Conservation (phyloP, 768 basidiomycete species). For the Trametopsis cervina region DNA sequence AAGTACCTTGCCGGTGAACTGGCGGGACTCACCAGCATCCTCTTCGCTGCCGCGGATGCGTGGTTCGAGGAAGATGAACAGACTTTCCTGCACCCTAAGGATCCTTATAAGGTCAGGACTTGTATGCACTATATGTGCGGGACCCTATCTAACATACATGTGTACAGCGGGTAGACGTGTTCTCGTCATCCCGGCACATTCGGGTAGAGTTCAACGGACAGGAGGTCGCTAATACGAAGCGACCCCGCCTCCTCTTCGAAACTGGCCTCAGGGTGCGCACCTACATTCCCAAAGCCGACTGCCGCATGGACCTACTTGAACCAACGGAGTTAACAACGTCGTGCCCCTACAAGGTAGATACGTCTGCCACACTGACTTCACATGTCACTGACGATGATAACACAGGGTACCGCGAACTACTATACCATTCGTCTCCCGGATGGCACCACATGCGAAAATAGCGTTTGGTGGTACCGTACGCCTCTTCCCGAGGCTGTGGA, state of each 20-base stretch:
- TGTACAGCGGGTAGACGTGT: slow-evolving; percentile 50
- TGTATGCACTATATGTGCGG: neutral
- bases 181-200: slow-evolving; percentile 54
- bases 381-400: neutral
- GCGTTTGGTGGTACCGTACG: slow-evolving; percentile 61
- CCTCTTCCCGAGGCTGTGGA: slow-evolving; percentile 43
- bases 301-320: slow-evolving; percentile 40
- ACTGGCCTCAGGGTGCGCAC: slow-evolving; percentile 49
- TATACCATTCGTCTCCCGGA: slow-evolving; percentile 42
- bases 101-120: slow-evolving; percentile 55
- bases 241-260: slow-evolving; percentile 51
- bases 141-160: neutral
- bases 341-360: slow-evolving; percentile 63
- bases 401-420: slow-evolving; percentile 54
- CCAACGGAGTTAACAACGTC: slow-evolving; percentile 38
- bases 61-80: slow-evolving; percentile 71
- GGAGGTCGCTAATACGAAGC: slow-evolving; percentile 51
- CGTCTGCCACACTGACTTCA: neutral
- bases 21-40: slow-evolving; percentile 41
- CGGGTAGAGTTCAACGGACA: slow-evolving; percentile 55
- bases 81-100: slow-evolving; percentile 54
- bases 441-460: slow-evolving; percentile 36
- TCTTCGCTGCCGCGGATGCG: slow-evolving; percentile 44
- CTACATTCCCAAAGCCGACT: slow-evolving; percentile 56
- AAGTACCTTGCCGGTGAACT: slow-evolving; percentile 32